Evolutionary conservation across 345 rosid genomes (phyloP).

Genomic region (Toxicodendron radicans): DNA sequence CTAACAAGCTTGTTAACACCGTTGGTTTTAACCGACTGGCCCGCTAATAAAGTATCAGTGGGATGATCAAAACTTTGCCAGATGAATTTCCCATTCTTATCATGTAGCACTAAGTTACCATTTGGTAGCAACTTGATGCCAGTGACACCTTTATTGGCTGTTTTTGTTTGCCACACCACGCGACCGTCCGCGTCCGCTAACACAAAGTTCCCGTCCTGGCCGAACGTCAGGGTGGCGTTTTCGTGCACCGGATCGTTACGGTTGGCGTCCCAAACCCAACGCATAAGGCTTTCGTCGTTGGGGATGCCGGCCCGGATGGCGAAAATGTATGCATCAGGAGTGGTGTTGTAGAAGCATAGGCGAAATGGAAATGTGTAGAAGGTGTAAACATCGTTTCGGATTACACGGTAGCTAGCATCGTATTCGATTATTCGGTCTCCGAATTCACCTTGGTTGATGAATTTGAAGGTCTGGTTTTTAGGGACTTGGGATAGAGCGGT

Average conservation of each 20-base stretch:
- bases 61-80: constrained; percentile 31
- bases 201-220: constrained; percentile 35
- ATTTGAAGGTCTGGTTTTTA: constrained; percentile 14
- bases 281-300: constrained; percentile 15
- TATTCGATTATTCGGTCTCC: constrained; percentile 23
- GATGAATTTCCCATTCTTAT: constrained; percentile 7
- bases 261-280: constrained; percentile 44
- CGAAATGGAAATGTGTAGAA: constrained; percentile 17
- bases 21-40: not conserved
- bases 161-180: constrained; percentile 38
- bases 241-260: constrained; percentile 30
- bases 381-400: not conserved
- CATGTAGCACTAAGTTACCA: constrained; percentile 11
- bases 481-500: constrained; percentile 11
- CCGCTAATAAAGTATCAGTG: constrained; percentile 2
- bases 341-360: constrained; percentile 33
- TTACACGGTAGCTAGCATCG: constrained; percentile 16
- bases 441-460: constrained; percentile 26
- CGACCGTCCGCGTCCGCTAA: constrained; percentile 29
- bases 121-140: constrained; percentile 19
- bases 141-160: constrained; percentile 33
- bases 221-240: constrained; percentile 31
- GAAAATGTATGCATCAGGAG: constrained; percentile 27
- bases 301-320: constrained; percentile 24
- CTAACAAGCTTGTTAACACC: constrained; percentile 20